phyloP scores from a whole-genome alignment of 2,329 filamentous ascomycete species.

The Xylariaceae sp. region DNA sequence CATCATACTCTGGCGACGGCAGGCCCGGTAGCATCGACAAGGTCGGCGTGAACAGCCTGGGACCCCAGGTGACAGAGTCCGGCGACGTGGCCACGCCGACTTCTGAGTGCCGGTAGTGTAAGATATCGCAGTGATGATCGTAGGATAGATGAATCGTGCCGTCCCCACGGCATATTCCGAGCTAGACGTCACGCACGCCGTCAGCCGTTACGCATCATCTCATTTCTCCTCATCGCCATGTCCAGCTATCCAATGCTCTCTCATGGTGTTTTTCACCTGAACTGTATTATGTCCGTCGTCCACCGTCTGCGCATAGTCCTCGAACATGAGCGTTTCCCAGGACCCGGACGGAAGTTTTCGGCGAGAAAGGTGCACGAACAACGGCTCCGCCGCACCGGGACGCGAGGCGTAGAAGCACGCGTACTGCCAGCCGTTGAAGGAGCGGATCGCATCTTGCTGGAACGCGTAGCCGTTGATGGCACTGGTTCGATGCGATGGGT shows the following conservation, averaged over 20 bases:
- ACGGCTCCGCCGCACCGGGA: conserved; percentile 28
- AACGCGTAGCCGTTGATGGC: conserved; percentile 45
- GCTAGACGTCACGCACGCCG: conserved; percentile 17
- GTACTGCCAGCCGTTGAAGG: conserved; percentile 46
- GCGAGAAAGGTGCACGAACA: conserved; percentile 43
- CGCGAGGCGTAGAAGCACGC: conserved; percentile 40
- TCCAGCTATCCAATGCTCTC: neutral
- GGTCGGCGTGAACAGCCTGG: conserved; percentile 36
- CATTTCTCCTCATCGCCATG: neutral
- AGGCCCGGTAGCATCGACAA: conserved; percentile 35
- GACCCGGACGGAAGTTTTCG: conserved; percentile 36
- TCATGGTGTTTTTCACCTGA: conserved; percentile 32
- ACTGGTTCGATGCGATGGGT: conserved; percentile 34
- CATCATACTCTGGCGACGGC: conserved; percentile 18
- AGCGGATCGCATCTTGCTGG: conserved; percentile 44
- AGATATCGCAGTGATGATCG: conserved; percentile 44
- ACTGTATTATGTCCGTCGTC: conserved; percentile 51
- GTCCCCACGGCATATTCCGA: conserved; percentile 45
- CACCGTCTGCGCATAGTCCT: conserved; percentile 45
- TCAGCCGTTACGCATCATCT: conserved; percentile 4
- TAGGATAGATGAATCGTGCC: conserved; percentile 50
- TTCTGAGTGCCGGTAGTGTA: conserved; percentile 37
- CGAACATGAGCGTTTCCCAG: conserved; percentile 44
- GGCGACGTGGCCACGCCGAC: conserved; percentile 33
- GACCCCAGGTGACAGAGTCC: conserved; percentile 29